phyloP scores from a whole-genome alignment of 176 grass and related monocot genomes.

The Puya raimondii region DNA sequence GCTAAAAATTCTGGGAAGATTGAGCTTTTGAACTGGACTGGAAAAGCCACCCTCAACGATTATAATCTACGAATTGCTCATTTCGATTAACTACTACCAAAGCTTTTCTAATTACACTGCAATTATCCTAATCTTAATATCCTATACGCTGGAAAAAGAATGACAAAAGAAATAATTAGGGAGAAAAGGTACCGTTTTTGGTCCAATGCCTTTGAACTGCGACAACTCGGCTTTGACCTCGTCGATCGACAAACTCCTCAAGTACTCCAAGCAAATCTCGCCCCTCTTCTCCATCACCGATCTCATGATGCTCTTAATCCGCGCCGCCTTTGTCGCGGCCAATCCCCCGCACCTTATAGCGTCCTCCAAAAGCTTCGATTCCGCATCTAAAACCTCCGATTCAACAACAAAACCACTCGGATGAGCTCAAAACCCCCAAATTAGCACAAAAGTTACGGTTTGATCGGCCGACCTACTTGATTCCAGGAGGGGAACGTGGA shows the following conservation, averaged over 20 bases:
- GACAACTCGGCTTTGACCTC: constrained; percentile 76
- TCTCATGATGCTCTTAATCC: constrained; percentile 56
- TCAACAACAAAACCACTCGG: background rate
- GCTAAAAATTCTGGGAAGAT: too few species aligned
- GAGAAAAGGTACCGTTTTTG: constrained; percentile 49
- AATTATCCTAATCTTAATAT: too few species aligned
- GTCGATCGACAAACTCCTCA: constrained; percentile 39
- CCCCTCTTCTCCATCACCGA: constrained; percentile 48
- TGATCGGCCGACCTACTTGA: constrained; percentile 27
- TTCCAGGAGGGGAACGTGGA: constrained; percentile 56
- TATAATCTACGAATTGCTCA: too few species aligned
- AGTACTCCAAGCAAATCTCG: constrained; percentile 71
- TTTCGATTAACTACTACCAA: too few species aligned
- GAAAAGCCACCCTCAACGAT: too few species aligned
- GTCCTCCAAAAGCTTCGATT: constrained; percentile 52
- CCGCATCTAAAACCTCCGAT: constrained; percentile 46
- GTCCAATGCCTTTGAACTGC: constrained; percentile 81
- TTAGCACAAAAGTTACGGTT: background rate
- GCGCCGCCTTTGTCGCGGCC: constrained; percentile 61
- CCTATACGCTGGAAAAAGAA: too few species aligned
- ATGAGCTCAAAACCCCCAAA: background rate
- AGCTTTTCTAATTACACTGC: too few species aligned
- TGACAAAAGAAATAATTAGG: too few species aligned
- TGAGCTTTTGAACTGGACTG: too few species aligned
- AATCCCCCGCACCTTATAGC: constrained; percentile 69